A percentile compares a stretch with the other conserved stretches of the same genome.
Evolutionary conservation across 148 eudicot species (phyloP).

Genomic region (Selenicereus undatus): DNA sequence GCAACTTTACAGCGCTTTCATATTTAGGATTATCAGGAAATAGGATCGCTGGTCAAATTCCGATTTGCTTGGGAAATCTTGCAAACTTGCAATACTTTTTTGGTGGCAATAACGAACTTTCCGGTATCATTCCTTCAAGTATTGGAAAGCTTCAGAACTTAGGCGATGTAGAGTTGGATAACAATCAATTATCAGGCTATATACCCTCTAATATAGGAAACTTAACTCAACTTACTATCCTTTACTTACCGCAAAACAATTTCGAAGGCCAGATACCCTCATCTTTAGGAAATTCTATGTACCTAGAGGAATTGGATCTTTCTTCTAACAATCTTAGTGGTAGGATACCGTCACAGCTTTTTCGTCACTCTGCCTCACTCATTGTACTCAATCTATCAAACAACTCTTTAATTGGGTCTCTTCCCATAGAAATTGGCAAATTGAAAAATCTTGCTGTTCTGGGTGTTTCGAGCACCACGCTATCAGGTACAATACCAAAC

Average conservation of each 20-base stretch:
- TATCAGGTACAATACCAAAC: conserved; percentile 24
- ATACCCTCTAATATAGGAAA: conserved; percentile 38
- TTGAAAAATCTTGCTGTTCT: conserved; percentile 29
- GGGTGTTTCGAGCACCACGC: conserved; percentile 25
- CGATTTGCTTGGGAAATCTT: conserved; percentile 23
- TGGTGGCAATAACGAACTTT: conserved; percentile 3
- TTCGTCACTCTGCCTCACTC: conserved; percentile 15
- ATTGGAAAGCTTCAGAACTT: conserved; percentile 27
- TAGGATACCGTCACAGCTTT: conserved; percentile 31
- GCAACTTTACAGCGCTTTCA: conserved; percentile 31
- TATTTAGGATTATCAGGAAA: not conserved
- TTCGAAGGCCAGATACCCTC: conserved; percentile 37
- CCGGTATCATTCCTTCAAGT: conserved; percentile 23
- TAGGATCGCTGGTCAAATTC: conserved; percentile 28
- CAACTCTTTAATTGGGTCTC: conserved; percentile 31
- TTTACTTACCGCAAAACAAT: conserved; percentile 8
- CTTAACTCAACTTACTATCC: conserved; percentile 13
- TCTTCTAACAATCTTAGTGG: conserved; percentile 30
- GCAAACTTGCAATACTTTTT: not conserved
- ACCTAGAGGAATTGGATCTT: conserved; percentile 31
- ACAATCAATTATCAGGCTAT: conserved; percentile 31
- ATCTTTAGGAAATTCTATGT: conserved; percentile 30
- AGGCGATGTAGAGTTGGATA: no score
- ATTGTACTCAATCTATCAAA: conserved; percentile 16
- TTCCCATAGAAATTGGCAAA: conserved; percentile 31